Percentiles rank a stretch among this genome's conserved stretches.
Evolutionary conservation across 140 eudicot species (phyloP).

Genomic region (Oenanthe javanica): DNA sequence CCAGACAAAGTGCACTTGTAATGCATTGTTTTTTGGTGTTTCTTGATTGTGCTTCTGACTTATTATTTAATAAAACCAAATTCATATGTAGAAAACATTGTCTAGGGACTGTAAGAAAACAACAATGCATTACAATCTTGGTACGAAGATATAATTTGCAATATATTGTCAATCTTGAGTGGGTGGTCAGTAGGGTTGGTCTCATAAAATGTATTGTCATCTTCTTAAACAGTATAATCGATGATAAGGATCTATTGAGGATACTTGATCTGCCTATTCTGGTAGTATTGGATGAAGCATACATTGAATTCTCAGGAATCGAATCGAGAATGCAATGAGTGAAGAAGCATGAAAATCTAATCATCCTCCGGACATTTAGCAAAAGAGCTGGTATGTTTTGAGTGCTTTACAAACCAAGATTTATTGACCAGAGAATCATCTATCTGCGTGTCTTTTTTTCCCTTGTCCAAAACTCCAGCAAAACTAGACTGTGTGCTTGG

Average conservation of each 20-base stretch:
- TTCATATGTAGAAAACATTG: not conserved
- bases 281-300: slow-evolving; percentile 95
- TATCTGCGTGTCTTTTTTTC: not conserved
- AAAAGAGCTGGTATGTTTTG: slow-evolving; percentile 73
- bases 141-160: not conserved
- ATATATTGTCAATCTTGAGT: not conserved
- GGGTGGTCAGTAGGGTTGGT: slow-evolving; percentile 8
- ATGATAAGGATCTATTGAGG: slow-evolving; percentile 56
- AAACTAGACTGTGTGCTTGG: not conserved
- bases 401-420: not conserved
- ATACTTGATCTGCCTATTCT: slow-evolving; percentile 75
- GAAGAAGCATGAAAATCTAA: slow-evolving; percentile 76
- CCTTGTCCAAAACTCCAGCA: not conserved
- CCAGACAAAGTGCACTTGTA: slow-evolving; percentile 38
- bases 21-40: not conserved
- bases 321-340: slow-evolving; percentile 87
- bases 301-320: slow-evolving; percentile 76
- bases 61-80: not conserved
- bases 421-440: not conserved
- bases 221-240: slow-evolving; percentile 60
- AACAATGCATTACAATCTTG: not conserved
- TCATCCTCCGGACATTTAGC: slow-evolving; percentile 88
- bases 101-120: not conserved
- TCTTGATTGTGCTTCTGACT: not conserved
- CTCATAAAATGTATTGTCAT: slow-evolving; percentile 7